Base-by-base conservation (phyloP, 2,329 filamentous ascomycete species). In the Penicillium sp. region DNA sequence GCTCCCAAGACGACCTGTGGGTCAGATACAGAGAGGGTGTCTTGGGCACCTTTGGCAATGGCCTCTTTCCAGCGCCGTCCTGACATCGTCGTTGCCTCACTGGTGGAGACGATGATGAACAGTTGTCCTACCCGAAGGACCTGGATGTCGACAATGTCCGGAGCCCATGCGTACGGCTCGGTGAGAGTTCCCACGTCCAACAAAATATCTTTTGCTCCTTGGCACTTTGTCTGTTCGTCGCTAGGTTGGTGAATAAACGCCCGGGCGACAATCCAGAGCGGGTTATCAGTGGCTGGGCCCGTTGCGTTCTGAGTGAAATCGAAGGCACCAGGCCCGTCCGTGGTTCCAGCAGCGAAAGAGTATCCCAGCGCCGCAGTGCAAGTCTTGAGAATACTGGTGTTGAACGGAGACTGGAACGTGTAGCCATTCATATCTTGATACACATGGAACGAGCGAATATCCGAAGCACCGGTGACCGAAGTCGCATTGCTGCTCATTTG, bases 11-110 rank as follows among this genome's bases (percentile, higher is more conserved):
- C 85, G 3, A 94, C 87, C n/a, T 87, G 59, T 0, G 86, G 84
- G 1, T 72, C 59, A 3, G 56, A 50, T 31, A 81, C 73, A 0
- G 72, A 67, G 4, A 76, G 63, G 1, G 74, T 56, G 7, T 77
- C 73, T 1, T 69, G 66, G 6, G 79, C 75, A n/a, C 74, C 73
- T 13, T 73, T 68, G 1, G 71, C 64, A 11, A 94, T 75, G 1
- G 86, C 83, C 20, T 79, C 75, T 58, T 84, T 86, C 90, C 91
- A 96, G 17, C 91, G 80, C 15, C 90, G 78, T 1, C 90, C 90
- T 2, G 87, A 80, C 91, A 96, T 97, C 4, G 90, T 96, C 0
- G 86, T 93, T 1, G 86, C 88, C 65, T 96, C 91, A 19, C 88
- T 88, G 0, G 90, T 85, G 20, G 84, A 85, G 18, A 95, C 80